phyloP scores from a whole-genome alignment of 1,284 basidiomycete species.

The Boletellus dicymbophilus region DNA sequence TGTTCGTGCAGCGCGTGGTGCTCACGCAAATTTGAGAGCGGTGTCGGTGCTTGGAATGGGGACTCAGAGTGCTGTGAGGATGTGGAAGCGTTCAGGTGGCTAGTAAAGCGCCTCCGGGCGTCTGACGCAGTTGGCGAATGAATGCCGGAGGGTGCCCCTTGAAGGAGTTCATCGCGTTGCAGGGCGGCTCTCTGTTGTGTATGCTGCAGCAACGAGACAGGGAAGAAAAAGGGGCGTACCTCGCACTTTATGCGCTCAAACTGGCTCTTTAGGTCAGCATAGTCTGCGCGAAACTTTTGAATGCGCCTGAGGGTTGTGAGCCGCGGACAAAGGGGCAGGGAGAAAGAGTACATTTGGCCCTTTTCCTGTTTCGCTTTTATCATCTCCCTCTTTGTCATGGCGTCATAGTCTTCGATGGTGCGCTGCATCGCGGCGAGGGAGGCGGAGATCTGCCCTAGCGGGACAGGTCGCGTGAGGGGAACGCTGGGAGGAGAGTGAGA shows the following conservation, averaged over 20 bases:
- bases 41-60: constrained; percentile 65
- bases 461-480: constrained; percentile 12
- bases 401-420: constrained; percentile 95
- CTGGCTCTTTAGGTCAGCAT: constrained; percentile 67
- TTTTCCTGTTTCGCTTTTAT: constrained; percentile 95
- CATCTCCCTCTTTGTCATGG: constrained; percentile 93
- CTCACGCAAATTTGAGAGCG: constrained; percentile 63
- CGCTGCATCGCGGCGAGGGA: constrained; percentile 90
- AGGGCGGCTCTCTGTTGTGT: constrained; percentile 50
- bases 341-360: constrained; percentile 75
- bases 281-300: constrained; percentile 80
- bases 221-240: constrained; percentile 18
- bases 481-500: too few species aligned
- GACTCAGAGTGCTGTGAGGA: constrained; percentile 63
- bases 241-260: constrained; percentile 71
- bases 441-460: constrained; percentile 90
- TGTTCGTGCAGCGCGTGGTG: constrained; percentile 84
- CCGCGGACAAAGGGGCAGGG: neutral
- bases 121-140: constrained; percentile 51
- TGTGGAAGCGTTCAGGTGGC: constrained; percentile 21
- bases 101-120: constrained; percentile 57
- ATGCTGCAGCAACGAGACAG: neutral
- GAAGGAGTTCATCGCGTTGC: constrained; percentile 64
- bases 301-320: constrained; percentile 58
- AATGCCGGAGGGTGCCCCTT: constrained; percentile 46